Conservation (phyloP, 371 early-diverging fungal genomes). For the Mortierella polycephala region DNA sequence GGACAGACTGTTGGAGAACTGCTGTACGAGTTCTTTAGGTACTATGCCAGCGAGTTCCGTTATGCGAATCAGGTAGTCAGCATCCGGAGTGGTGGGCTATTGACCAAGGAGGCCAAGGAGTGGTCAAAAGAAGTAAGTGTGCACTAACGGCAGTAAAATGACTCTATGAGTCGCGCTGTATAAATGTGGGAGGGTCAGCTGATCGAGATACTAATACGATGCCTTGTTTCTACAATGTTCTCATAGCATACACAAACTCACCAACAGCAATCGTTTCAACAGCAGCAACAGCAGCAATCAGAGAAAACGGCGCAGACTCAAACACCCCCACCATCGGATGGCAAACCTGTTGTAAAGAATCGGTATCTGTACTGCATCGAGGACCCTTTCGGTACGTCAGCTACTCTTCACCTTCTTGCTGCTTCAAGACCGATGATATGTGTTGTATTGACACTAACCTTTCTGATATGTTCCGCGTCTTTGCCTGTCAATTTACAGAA, state of each 20-base stretch:
- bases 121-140: constrained; percentile 67
- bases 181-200: neutral
- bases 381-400: constrained; percentile 52
- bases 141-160: too few species aligned
- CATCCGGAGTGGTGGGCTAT: constrained; percentile 75
- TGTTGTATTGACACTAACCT: neutral
- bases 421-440: too few species aligned
- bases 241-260: constrained; percentile 31
- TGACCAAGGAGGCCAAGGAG: constrained; percentile 81
- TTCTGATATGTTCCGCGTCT: neutral
- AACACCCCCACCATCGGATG: constrained; percentile 6
- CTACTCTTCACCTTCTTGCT: too few species aligned
- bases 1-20: constrained; percentile 75
- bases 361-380: constrained; percentile 50
- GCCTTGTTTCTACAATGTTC: neutral
- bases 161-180: too few species aligned
- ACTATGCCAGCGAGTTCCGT: constrained; percentile 81
- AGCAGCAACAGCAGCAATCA: constrained; percentile 2
- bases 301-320: constrained; percentile 4
- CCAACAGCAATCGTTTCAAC: constrained; percentile 8
- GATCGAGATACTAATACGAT: neutral
- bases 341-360: constrained; percentile 32
- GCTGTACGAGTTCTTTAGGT: constrained; percentile 84
- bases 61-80: constrained; percentile 80
- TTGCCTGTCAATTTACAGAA: constrained; percentile 18